phyloP scores from a whole-genome alignment of 257 asterid genomes.

The Scutellaria baicalensis region DNA sequence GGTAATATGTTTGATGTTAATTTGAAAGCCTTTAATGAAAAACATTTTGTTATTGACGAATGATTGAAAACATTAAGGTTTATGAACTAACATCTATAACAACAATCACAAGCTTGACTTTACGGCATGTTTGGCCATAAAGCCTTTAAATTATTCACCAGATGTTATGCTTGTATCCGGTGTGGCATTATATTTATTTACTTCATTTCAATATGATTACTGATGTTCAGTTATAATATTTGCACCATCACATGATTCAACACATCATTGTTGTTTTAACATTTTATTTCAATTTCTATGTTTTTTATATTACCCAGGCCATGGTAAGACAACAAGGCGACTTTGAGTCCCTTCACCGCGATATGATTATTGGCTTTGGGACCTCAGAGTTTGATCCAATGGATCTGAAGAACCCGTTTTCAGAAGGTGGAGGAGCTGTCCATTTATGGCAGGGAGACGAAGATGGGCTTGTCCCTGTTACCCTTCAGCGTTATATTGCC shows the following conservation, averaged over 20 bases:
- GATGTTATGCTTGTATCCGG: no score
- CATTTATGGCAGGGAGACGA: conserved; percentile 92
- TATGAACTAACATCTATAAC: no score
- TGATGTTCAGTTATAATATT: neutral
- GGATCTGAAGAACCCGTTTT: conserved; percentile 55
- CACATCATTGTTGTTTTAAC: neutral
- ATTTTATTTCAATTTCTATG: neutral
- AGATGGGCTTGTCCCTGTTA: conserved; percentile 53
- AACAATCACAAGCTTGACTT: no score
- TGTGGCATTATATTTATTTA: no score
- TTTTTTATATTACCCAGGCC: conserved; percentile 29
- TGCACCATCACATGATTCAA: neutral
- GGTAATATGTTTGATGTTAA: no score
- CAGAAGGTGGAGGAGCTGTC: conserved; percentile 48
- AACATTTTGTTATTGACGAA: no score
- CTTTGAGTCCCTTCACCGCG: conserved; percentile 64
- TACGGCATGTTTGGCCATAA: no score
- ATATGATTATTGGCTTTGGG: conserved; percentile 59
- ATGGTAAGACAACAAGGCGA: conserved; percentile 72
- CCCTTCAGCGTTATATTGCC: conserved; percentile 59
- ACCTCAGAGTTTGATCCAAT: conserved; percentile 80
- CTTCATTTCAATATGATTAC: no score
- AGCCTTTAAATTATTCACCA: no score
- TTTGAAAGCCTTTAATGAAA: no score
- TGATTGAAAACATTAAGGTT: no score